Base-by-base conservation (phyloP, 352 stramenopile genomes). In the Globisporangium cystogenes region DNA sequence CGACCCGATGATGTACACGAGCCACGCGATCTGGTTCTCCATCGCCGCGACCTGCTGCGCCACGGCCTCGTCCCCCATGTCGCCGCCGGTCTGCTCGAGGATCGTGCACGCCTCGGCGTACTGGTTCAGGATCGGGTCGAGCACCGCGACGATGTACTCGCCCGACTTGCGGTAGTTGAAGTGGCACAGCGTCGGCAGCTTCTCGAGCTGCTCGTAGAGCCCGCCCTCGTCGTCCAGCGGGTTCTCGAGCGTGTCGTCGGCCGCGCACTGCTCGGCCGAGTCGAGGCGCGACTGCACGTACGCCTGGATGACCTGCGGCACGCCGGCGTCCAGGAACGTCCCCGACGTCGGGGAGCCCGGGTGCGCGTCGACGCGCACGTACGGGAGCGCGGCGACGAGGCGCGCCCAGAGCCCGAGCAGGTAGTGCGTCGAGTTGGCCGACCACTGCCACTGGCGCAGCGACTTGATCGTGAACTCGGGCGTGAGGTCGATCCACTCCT, bases 401-500 rank as follows among this genome's bases (percentile, higher is more conserved):
- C 96, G 65, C 20, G 91, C 93, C 96, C 96, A 99, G 27, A 99
- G 70, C 6, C 90, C 87, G 20, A 99, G 76, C 23, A 99, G 70
- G 64, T 99, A 99, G 64, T 99, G 96, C 51, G 98, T 98, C 40
- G 80, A 95, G 62, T 97, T 97, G 11, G 82, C 79, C 1, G 79
- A 96, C 86, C 87, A 97, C 49, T 98, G 92, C 93, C 93, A 98
- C 67, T 99, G 96, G 43, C 90, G 76, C 43, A 99, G 97, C 1
- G 89, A 98, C 64, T 98, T 96, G 50, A 98, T 87, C 4, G 97
- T 99, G 70, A 99, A 99, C 41, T 90, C 86, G 2, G 94, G 88
- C 20, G 92, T 96, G 37, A 98, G 80, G 33, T 98, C 89, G 54
- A 99, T 90, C 95, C 95, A 99, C 62, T 99, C 95, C 64, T 97